Conservation (phyloP, 805 yeast genomes). For the Ogataea naganishii region DNA sequence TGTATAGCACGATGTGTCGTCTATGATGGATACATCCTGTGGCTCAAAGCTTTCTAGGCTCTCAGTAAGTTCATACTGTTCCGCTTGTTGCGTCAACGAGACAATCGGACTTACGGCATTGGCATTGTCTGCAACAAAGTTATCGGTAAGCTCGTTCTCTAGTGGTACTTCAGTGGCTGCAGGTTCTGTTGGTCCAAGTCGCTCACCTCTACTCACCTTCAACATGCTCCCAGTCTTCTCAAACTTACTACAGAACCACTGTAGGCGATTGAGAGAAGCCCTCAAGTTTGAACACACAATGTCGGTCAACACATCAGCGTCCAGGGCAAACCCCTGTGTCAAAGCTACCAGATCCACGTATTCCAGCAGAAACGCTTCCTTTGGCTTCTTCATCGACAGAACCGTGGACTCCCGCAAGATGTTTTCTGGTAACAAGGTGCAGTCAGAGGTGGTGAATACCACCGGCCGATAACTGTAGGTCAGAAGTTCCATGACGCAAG, state of each 20-base stretch:
- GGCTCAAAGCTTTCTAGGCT: too few relatives aligned
- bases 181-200: too few relatives aligned
- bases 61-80: too few relatives aligned
- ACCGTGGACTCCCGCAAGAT: constrained; percentile 22
- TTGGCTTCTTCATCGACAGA: constrained; percentile 9
- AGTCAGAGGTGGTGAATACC: constrained; percentile 20
- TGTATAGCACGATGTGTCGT: too few relatives aligned
- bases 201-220: too few relatives aligned
- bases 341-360: constrained; percentile 20
- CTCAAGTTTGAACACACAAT: constrained; percentile 15
- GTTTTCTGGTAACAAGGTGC: constrained; percentile 17
- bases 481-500: constrained; percentile 52
- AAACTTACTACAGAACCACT: constrained; percentile 16
- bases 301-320: constrained; percentile 9
- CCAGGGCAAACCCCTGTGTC: constrained; percentile 16
- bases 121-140: too few relatives aligned
- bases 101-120: too few relatives aligned
- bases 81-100: too few relatives aligned
- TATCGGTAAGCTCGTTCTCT: too few relatives aligned
- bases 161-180: too few relatives aligned
- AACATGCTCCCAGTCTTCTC: too few relatives aligned
- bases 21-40: too few relatives aligned
- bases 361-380: constrained; percentile 3
- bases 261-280: constrained; percentile 20
- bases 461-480: constrained; percentile 27